Base-by-base conservation (phyloP, 164 flowering plant genomes). In the Platanus orientalis region DNA sequence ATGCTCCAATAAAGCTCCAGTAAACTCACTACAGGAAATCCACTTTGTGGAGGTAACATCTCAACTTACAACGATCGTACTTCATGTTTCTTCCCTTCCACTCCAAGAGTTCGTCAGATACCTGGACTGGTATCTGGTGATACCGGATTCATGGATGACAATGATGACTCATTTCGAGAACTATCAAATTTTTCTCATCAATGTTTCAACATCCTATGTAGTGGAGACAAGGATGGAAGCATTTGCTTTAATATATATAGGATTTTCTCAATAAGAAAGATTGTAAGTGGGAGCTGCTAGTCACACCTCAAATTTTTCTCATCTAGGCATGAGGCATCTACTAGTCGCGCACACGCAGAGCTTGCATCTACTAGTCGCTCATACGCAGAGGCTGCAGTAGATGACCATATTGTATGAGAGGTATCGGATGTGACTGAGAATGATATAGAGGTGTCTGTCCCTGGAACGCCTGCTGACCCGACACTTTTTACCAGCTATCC, bases 161-260 rank as follows among this genome's bases (percentile, higher is more conserved):
- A 44, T 78, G 95, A 86, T 60, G 95, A 90, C 64, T 78, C 92
- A 64, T 83, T 78, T 63, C 77, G 51, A 59, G 93, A 85, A 70
- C 65, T 90, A 42, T 86, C 88, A 60, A 81, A 78, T 74, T 83
- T 92, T 62, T 80, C 96, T 42, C 79, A 75, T 65, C 95, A 86
- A 68, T 79, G 83, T 25, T 91, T 90, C 61, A 89, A 85, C 69
- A 84, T 90, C 63, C 76, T 94, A 29, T 89, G 95, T 69, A 91
- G 97, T 75, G 97, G 89, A 63, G 97, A 91, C 68, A 83, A 73
- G 66, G 95, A 84, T 75, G 98, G 98, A 66, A 78, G 58, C 78
- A 82, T 94, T 61, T 86, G 92, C 82, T 89, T 94, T 62, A 84
- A 79, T 64, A 94, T 94, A 73, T 89, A 91, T 87, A 97, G 97